Conservation (phyloP, 768 basidiomycete genomes). For the Pisolithus microcarpus region DNA sequence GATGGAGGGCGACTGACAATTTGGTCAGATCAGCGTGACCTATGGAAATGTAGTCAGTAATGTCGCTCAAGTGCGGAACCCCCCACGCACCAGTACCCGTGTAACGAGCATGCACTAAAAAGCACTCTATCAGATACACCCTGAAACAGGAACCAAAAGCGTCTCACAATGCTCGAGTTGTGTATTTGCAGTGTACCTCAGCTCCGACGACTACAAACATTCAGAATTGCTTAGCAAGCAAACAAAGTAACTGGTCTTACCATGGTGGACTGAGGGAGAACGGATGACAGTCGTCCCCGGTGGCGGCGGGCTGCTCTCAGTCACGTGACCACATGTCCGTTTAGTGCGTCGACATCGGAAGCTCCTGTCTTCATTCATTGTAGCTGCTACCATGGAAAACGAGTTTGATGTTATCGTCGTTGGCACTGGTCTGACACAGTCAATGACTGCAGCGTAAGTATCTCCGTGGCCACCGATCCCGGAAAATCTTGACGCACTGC, state of each 20-base stretch:
- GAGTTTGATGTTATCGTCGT: constrained; percentile 62
- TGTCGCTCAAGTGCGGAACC: background rate
- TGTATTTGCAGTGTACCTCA: constrained; percentile 93
- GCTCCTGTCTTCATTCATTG: background rate
- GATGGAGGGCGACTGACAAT: constrained; percentile 51
- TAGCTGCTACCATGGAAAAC: constrained; percentile 24
- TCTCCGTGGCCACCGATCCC: background rate
- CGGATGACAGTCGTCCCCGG: too few species aligned
- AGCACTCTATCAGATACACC: constrained; percentile 5
- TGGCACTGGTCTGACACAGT: constrained; percentile 79
- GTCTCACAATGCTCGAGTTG: constrained; percentile 86
- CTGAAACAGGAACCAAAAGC: constrained; percentile 8
- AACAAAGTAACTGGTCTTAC: constrained; percentile 11
- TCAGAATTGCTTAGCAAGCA: background rate
- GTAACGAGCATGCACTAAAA: constrained; percentile 86
- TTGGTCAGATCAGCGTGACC: constrained; percentile 96
- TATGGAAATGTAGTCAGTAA: constrained; percentile 24
- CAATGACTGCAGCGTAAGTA: constrained; percentile 78
- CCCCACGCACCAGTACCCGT: constrained; percentile 78
- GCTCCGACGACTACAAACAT: constrained; percentile 67
- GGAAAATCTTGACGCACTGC: background rate
- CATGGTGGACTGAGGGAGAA: constrained; percentile 12
- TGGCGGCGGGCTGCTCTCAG: too few species aligned
- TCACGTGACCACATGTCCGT: background rate
- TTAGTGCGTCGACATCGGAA: background rate